These are phyloP conservation scores for Tylopilus sp. DNA, from an alignment of 768 basidiomycete species.

Conservation along the genomic window DNA sequence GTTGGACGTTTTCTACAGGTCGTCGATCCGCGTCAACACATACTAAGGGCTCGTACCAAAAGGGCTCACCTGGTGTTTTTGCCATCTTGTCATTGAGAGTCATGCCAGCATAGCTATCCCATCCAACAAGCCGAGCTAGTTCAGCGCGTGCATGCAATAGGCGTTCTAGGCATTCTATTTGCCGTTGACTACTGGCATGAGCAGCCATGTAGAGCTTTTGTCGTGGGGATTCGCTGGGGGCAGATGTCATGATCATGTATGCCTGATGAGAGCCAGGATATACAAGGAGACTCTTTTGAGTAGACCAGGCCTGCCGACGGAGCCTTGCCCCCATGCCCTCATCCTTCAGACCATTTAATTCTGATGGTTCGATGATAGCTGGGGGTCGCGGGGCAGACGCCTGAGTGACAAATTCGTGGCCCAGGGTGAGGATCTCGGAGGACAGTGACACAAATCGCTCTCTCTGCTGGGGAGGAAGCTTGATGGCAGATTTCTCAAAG, in stretches of 20 bases:
- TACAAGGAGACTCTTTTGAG: conserved; percentile 70
- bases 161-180: conserved; percentile 73
- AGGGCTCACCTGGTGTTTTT: conserved; percentile 71
- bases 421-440: conserved; percentile 83
- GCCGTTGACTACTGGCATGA: conserved; percentile 69
- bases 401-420: conserved; percentile 79
- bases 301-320: conserved; percentile 72
- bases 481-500: conserved; percentile 96
- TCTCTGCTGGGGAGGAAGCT: conserved; percentile 75
- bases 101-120: conserved; percentile 83
- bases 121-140: conserved; percentile 81
- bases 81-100: conserved; percentile 96
- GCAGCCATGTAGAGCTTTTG: conserved; percentile 79
- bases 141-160: conserved; percentile 76
- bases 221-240: conserved; percentile 80
- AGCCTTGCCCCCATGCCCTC: conserved; percentile 72
- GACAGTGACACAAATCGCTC: conserved; percentile 85
- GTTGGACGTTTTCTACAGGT: conserved; percentile 70
- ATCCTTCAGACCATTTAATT: conserved; percentile 72
- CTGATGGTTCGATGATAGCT: conserved; percentile 61
- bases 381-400: conserved; percentile 61
- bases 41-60: not conserved
- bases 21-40: not conserved
- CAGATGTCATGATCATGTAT: conserved; percentile 89
- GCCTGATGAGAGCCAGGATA: conserved; percentile 88